These are phyloP conservation scores for Coemansia aciculifera DNA, from an alignment of 192 early-diverging fungal species.

Conservation along the genomic window DNA sequence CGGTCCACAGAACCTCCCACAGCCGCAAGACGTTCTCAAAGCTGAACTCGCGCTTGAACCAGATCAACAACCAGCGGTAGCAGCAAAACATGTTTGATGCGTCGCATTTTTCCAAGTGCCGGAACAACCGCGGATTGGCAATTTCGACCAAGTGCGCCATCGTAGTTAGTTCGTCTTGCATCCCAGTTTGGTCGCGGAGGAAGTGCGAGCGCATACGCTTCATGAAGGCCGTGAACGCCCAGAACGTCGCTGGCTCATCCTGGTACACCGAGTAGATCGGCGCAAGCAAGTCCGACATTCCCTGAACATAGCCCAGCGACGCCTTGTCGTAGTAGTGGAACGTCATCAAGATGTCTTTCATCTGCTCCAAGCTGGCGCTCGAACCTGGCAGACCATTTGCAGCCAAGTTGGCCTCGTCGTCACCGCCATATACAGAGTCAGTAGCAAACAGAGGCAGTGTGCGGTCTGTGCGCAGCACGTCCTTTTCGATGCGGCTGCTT, in stretches of 20 bases:
- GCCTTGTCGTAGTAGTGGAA: constrained; percentile 81
- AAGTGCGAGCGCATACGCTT: constrained; percentile 90
- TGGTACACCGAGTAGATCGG: constrained; percentile 86
- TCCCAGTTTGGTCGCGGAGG: constrained; percentile 88
- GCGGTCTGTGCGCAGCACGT: constrained; percentile 94
- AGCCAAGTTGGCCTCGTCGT: constrained; percentile 39
- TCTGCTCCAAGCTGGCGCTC: constrained; percentile 77
- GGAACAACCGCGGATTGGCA: constrained; percentile 81
- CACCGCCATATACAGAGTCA: constrained; percentile 61
- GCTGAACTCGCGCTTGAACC: constrained; percentile 96
- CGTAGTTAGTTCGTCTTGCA: constrained; percentile 84
- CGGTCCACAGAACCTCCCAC: constrained; percentile 88
- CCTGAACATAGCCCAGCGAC: constrained; percentile 86
- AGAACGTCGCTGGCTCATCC: constrained; percentile 90
- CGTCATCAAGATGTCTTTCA: constrained; percentile 90
- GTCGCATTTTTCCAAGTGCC: constrained; percentile 76
- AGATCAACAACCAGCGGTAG: constrained; percentile 96
- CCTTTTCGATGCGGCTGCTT: constrained; percentile 84
- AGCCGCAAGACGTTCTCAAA: constrained; percentile 79
- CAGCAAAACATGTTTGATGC: constrained; percentile 94
- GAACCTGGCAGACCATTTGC: constrained; percentile 57
- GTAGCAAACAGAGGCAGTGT: constrained; percentile 78
- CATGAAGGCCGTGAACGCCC: constrained; percentile 92
- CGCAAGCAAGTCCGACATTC: constrained; percentile 94
- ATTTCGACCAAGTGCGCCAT: constrained; percentile 83